A percentile compares a stretch with the other conserved stretches of the same genome.
Conservation (phyloP, 1,284 basidiomycete genomes). For the Lentinula novae-zelandiae region DNA sequence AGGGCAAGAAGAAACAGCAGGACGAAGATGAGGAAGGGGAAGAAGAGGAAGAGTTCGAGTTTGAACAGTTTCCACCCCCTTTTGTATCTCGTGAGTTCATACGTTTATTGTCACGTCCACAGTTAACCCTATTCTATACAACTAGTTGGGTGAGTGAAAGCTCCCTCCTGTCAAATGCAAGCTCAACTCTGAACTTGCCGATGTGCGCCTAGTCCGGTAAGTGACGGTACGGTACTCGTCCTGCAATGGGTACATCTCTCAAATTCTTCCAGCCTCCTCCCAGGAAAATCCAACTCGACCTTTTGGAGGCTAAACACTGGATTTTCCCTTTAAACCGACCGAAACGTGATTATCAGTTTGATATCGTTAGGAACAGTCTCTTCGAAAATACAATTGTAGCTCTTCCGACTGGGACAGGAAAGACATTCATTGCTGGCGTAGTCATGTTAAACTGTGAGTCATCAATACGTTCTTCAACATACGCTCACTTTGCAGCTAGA, state of each 20-base stretch:
- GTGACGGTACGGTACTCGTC: conserved; percentile 15
- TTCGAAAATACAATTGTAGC: conserved; percentile 95
- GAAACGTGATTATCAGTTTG: conserved; percentile 93
- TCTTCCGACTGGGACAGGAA: conserved; percentile 94
- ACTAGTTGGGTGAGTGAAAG: conserved; percentile 44
- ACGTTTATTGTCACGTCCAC: neutral
- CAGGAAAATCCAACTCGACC: conserved; percentile 76
- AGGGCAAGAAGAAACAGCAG: conserved; percentile 34
- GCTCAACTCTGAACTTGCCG: neutral
- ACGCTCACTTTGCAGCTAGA: conserved; percentile 38
- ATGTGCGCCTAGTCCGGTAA: conserved; percentile 27
- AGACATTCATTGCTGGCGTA: conserved; percentile 97
- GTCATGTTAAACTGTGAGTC: conserved; percentile 90
- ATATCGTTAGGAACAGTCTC: conserved; percentile 85
- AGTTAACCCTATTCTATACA: conserved; percentile 8
- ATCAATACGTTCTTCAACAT: neutral
- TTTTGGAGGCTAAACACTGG: conserved; percentile 82
- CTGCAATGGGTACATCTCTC: conserved; percentile 7
- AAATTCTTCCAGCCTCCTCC: conserved; percentile 51
- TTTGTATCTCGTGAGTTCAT: conserved; percentile 53
- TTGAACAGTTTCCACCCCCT: conserved; percentile 81
- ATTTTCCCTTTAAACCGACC: conserved; percentile 89
- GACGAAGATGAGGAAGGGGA: conserved; percentile 46
- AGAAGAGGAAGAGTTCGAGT: conserved; percentile 57
- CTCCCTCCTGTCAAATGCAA: neutral